These are phyloP conservation scores for Salicornia ramosissima DNA, from an alignment of 148 eudicot genomes.

Conservation along the genomic window DNA sequence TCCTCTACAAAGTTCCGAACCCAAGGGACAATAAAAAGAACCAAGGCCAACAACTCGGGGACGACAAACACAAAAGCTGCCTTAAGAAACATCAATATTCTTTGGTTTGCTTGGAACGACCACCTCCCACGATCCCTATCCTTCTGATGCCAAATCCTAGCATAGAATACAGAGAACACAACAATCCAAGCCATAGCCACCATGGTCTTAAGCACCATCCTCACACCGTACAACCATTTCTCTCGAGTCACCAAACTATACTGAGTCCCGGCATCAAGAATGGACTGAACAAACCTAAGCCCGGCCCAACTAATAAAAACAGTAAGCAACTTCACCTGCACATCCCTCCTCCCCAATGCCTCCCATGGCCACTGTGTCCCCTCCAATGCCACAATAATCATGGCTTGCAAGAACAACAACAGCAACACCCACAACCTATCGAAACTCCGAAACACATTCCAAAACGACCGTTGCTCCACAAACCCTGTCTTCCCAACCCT, in stretches of 20 bases:
- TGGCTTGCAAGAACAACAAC: constrained; percentile 67
- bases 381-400: constrained; percentile 62
- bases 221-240: constrained; percentile 55
- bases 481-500: constrained; percentile 87
- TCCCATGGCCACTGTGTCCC: constrained; percentile 46
- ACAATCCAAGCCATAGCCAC: constrained; percentile 73
- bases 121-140: constrained; percentile 50
- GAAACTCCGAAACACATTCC: constrained; percentile 88
- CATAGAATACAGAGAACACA: constrained; percentile 75
- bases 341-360: constrained; percentile 46
- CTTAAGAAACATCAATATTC: constrained; percentile 54
- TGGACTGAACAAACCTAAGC: constrained; percentile 62
- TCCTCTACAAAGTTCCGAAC: constrained; percentile 64
- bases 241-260: constrained; percentile 74
- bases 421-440: constrained; percentile 83
- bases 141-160: constrained; percentile 72
- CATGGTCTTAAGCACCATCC: constrained; percentile 84
- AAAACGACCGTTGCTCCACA: constrained; percentile 91
- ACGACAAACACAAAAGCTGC: constrained; percentile 56
- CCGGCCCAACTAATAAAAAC: constrained; percentile 79
- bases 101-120: constrained; percentile 48
- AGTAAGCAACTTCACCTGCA: constrained; percentile 69
- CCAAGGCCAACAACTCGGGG: constrained; percentile 69
- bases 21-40: constrained; percentile 72
- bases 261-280: constrained; percentile 93